Evolutionary conservation across 2,329 filamentous ascomycete genomes (phyloP), one percentile per base, ranked within the genome.

Genomic region (Fusarium illudens): DNA sequence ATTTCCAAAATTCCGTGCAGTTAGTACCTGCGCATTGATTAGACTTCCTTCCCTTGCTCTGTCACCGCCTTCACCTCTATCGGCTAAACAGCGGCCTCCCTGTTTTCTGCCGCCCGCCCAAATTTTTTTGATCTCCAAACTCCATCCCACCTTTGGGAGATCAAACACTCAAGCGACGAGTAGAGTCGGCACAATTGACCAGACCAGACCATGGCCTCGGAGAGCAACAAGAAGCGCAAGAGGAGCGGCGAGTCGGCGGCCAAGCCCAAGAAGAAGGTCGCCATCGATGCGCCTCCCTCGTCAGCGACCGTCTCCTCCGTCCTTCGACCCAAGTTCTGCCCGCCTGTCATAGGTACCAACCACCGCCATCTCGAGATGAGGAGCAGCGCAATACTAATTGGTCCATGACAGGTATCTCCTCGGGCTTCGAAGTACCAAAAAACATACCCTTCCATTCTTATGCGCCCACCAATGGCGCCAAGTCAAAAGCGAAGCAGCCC

Each of bases 221-320:
- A 73, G 36, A 80, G 75, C 62, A 77, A 73, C 60, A 84, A 84
- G 74, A 89, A 89, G 77, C 81, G 86, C 60, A 89, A 89, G 78
- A 81, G 84, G 64, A 78, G 79, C 17, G 79, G 79, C 34, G 81
- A 83, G 11, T 73, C 77, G 36, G 72, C 75, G 3, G 75, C 77
- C 2, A 82, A 81, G 58, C 77, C 81, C 22, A 83, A 84, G 67
- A 88, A 83, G 76, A 87, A 87, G 76, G 82, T 84, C n/a, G 79
- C 81, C 48, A 77, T 85, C 37, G 79, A 84, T 69, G 74, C 77
- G n/a, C 67, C 78, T 15, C 71, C 78, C 49, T 65, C 79, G 22
- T 79, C 76, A 32, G 78, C 85, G 56, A 81, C 78, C 39, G 79
- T 88, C 29, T 80, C 83, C 30, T 81, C 84, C 2, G 73, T 86